Evolutionary conservation across 2,329 filamentous ascomycete species (phyloP).

Genomic region (Epichloe amarillans): DNA sequence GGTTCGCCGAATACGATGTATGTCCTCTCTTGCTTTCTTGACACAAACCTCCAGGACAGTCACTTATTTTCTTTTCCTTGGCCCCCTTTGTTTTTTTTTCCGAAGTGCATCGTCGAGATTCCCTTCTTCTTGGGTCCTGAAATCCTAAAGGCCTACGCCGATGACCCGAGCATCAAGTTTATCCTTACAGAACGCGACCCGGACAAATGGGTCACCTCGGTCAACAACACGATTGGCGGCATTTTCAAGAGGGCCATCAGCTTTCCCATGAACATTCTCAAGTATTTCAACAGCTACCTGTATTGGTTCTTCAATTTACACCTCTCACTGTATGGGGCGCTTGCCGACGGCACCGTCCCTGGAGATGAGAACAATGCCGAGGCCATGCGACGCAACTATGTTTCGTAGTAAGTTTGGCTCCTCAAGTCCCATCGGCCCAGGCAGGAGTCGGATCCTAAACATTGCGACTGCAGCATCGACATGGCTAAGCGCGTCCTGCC

Average conservation of each 20-base stretch:
- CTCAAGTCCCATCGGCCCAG: not conserved
- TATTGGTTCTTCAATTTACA: slow-evolving; percentile 4
- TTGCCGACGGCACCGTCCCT: not conserved
- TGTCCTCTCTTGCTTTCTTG: no score
- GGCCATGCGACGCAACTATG: slow-evolving; percentile 1
- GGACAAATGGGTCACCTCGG: slow-evolving; percentile 7
- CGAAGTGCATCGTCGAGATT: no score
- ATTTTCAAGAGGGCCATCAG: not conserved
- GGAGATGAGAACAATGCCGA: not conserved
- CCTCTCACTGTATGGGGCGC: not conserved
- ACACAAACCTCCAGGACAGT: no score
- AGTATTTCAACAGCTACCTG: slow-evolving; percentile 12
- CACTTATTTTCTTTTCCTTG: no score
- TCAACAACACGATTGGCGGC: slow-evolving; percentile 13
- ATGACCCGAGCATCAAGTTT: no score
- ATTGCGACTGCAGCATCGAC: slow-evolving; percentile 10
- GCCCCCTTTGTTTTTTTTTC: no score
- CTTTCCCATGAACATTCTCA: slow-evolving; percentile 16
- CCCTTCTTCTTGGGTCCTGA: no score
- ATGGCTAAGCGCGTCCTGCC: slow-evolving; percentile 15
- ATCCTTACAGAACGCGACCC: no score
- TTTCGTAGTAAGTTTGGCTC: not conserved
- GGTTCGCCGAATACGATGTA: no score
- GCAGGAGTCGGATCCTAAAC: not conserved
- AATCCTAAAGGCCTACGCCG: no score